Conservation (phyloP, 495 filamentous ascomycete genomes). For the Podospora appendiculata region DNA sequence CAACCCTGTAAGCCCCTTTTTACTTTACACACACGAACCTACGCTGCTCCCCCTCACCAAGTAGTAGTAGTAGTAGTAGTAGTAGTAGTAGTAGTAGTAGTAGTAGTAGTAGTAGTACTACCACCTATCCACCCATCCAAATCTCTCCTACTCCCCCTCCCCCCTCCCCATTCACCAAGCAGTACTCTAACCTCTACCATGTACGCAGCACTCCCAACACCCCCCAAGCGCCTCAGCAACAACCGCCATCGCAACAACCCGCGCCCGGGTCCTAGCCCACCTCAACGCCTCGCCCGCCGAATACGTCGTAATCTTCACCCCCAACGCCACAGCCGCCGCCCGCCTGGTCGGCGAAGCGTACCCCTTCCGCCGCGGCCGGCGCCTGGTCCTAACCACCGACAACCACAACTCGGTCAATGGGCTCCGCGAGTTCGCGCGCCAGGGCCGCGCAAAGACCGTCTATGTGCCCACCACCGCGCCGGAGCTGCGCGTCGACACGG, state of each 20-base stretch:
- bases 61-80: too few species aligned
- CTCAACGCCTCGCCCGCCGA: slow-evolving; percentile 48
- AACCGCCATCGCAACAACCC: slow-evolving; percentile 34
- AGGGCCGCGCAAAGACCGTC: background rate
- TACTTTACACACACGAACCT: too few species aligned
- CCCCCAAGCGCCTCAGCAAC: slow-evolving; percentile 42
- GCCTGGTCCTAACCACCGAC: slow-evolving; percentile 21
- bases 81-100: too few species aligned
- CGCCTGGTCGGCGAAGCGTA: slow-evolving; percentile 47
- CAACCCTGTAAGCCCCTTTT: slow-evolving; percentile 32
- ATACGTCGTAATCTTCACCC: slow-evolving; percentile 55
- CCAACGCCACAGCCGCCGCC: slow-evolving; percentile 53
- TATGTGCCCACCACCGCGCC: slow-evolving; percentile 16
- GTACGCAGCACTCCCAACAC: slow-evolving; percentile 46
- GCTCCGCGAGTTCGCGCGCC: slow-evolving; percentile 20
- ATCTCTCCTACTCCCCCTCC: too few species aligned
- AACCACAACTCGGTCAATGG: slow-evolving; percentile 33
- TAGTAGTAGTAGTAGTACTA: too few species aligned
- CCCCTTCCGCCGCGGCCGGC: slow-evolving; percentile 8
- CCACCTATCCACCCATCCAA: too few species aligned
- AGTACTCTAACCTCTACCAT: too few species aligned
- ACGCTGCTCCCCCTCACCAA: too few species aligned
- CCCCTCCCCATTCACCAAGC: too few species aligned
- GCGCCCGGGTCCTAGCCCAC: slow-evolving; percentile 41
- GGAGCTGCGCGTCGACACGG: slow-evolving; percentile 9